Evolutionary conservation across 495 filamentous ascomycete species (phyloP).

Genomic region (Aspergillus affinis): DNA sequence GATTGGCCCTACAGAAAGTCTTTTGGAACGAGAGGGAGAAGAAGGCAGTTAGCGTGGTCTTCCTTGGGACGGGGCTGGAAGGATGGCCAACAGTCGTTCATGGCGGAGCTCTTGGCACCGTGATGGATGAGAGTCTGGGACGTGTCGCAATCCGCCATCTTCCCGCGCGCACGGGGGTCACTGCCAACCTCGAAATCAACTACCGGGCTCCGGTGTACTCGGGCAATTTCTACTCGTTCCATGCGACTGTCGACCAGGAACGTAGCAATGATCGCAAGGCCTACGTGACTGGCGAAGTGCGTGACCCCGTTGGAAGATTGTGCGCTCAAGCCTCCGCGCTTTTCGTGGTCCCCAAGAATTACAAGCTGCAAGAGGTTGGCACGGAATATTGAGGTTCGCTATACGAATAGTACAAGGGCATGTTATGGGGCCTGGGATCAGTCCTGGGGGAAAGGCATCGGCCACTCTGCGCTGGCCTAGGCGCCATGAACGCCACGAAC

Average conservation of each 20-base stretch:
- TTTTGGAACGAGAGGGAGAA: constrained; percentile 54
- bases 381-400: constrained; percentile 38
- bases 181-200: constrained; percentile 62
- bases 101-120: constrained; percentile 69
- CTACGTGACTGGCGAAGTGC: constrained; percentile 57
- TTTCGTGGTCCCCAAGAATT: constrained; percentile 61
- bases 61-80: constrained; percentile 58
- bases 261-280: constrained; percentile 61
- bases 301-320: constrained; percentile 50
- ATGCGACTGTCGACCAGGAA: constrained; percentile 46
- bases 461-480: neutral
- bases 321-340: constrained; percentile 58
- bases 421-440: neutral
- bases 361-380: constrained; percentile 44
- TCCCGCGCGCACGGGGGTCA: constrained; percentile 52
- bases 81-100: constrained; percentile 80
- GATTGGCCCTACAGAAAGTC: constrained; percentile 31
- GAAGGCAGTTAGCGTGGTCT: constrained; percentile 55
- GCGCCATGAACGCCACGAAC: neutral
- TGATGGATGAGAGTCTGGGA: constrained; percentile 63
- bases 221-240: constrained; percentile 63
- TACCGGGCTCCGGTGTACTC: constrained; percentile 60
- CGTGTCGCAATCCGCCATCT: constrained; percentile 41
- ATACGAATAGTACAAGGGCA: neutral
- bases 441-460: too few species aligned